Percentiles rank a stretch among this genome's conserved stretches.
Conservation (phyloP, 2,329 filamentous ascomycete genomes). For the Lasiodiplodia sp. region DNA sequence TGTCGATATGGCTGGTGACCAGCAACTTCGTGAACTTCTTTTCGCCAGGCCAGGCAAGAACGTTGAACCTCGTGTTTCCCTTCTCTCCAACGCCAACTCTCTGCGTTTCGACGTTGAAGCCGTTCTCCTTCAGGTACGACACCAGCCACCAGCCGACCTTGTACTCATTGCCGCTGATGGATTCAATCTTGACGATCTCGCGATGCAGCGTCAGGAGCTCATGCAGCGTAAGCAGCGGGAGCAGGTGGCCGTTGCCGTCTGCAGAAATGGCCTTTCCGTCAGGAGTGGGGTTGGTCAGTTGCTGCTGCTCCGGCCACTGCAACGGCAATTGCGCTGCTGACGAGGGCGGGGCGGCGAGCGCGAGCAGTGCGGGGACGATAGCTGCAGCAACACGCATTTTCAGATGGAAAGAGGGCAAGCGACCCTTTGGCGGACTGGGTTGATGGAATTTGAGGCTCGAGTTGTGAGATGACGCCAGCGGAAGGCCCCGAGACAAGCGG, state of each 20-base stretch:
- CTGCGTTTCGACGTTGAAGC: slow-evolving; percentile 70
- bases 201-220: slow-evolving; percentile 76
- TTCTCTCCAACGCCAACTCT: slow-evolving; percentile 39
- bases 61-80: slow-evolving; percentile 68
- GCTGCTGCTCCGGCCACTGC: slow-evolving; percentile 5
- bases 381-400: slow-evolving; percentile 9
- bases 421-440: not conserved
- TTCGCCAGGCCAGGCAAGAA: slow-evolving; percentile 70
- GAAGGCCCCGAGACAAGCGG: slow-evolving; percentile 12
- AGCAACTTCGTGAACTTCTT: slow-evolving; percentile 65
- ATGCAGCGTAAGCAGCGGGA: slow-evolving; percentile 31
- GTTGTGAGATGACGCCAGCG: slow-evolving; percentile 23
- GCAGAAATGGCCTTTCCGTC: not conserved
- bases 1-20: slow-evolving; percentile 85
- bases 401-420: not conserved
- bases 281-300: slow-evolving; percentile 14
- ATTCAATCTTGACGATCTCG: slow-evolving; percentile 76
- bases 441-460: slow-evolving; percentile 16
- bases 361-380: not conserved
- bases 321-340: slow-evolving; percentile 18
- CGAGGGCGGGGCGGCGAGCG: not conserved
- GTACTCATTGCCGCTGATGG: slow-evolving; percentile 73
- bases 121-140: slow-evolving; percentile 66
- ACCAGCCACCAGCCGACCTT: slow-evolving; percentile 73
- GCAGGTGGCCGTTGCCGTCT: slow-evolving; percentile 7